These are phyloP conservation scores for Tremella fuciformis DNA, from an alignment of 768 basidiomycete genomes.

Conservation along the genomic window DNA sequence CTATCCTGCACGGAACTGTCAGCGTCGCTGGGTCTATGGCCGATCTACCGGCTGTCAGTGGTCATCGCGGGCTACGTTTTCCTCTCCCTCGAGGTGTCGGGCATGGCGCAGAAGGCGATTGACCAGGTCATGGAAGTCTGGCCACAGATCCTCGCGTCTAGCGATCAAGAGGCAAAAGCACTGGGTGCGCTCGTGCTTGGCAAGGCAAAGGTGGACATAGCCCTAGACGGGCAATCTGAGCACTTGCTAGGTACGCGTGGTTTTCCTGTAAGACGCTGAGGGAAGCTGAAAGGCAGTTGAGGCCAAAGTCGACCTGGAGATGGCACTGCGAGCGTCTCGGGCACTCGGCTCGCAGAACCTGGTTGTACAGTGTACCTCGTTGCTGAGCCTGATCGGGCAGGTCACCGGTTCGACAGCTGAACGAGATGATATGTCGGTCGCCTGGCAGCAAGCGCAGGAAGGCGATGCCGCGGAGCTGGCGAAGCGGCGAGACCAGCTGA, in stretches of 20 bases:
- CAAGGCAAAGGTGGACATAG: conserved; percentile 26
- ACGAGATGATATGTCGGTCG: not conserved
- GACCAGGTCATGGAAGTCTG: conserved; percentile 29
- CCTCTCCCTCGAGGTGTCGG: conserved; percentile 28
- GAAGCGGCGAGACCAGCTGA: conserved; percentile 1
- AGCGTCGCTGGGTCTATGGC: conserved; percentile 29
- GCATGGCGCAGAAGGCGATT: conserved; percentile 28
- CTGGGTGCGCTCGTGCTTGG: conserved; percentile 26
- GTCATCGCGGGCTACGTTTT: conserved; percentile 37
- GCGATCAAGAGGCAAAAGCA: conserved; percentile 26
- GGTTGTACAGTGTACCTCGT: conserved; percentile 9
- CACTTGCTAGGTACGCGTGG: not conserved
- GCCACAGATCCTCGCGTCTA: conserved; percentile 18
- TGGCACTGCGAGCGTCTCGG: conserved; percentile 10
- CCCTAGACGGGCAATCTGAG: conserved; percentile 7
- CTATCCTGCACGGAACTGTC: conserved; percentile 32
- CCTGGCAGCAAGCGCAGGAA: conserved; percentile 7
- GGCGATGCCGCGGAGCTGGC: conserved; percentile 1
- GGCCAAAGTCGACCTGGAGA: conserved; percentile 12
- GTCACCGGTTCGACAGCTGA: conserved; percentile 1
- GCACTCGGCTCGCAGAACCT: conserved; percentile 19
- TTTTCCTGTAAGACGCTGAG: not conserved
- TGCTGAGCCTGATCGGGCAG: conserved; percentile 19
- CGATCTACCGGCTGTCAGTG: conserved; percentile 27
- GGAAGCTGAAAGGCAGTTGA: not conserved